A percentile compares a stretch with the other conserved stretches of the same genome.
phyloP scores from a whole-genome alignment of 805 yeast species.

The Kuraishia floccosa region DNA sequence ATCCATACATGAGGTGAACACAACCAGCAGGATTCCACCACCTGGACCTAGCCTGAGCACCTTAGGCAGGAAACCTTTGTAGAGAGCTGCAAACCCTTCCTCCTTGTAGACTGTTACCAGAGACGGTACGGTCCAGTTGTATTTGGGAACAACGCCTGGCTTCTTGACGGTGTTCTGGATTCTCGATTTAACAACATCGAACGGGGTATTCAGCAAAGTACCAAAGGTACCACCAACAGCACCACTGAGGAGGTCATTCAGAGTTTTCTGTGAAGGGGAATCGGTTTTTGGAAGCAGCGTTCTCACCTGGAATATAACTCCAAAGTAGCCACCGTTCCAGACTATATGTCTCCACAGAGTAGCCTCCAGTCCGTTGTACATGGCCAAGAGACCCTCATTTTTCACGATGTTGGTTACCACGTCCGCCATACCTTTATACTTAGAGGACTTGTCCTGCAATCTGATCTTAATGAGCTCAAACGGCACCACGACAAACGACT shows the following conservation, averaged over 20 bases:
- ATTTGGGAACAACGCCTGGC: slow-evolving; percentile 73
- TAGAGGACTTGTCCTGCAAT: slow-evolving; percentile 79
- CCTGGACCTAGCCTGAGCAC: slow-evolving; percentile 98
- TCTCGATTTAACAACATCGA: slow-evolving; percentile 95
- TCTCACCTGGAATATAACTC: slow-evolving; percentile 84
- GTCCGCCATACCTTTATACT: slow-evolving; percentile 75
- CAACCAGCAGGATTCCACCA: slow-evolving; percentile 95
- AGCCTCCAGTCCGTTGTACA: slow-evolving; percentile 93
- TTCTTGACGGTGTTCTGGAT: slow-evolving; percentile 64
- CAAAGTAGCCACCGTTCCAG: slow-evolving; percentile 99
- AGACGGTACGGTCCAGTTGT: slow-evolving; percentile 87
- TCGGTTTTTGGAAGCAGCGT: slow-evolving; percentile 67
- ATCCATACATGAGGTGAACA: slow-evolving; percentile 92
- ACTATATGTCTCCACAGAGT: slow-evolving; percentile 93
- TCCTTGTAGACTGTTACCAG: slow-evolving; percentile 65
- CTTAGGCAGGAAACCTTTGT: slow-evolving; percentile 95
- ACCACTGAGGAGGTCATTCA: slow-evolving; percentile 86
- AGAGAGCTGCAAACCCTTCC: slow-evolving; percentile 87
- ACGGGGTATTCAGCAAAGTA: slow-evolving; percentile 91
- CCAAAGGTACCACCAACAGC: slow-evolving; percentile 96
- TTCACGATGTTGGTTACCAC: slow-evolving; percentile 64
- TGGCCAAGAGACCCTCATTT: slow-evolving; percentile 68
- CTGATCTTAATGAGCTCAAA: slow-evolving; percentile 93
- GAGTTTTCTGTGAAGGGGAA: slow-evolving; percentile 59
- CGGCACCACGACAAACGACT: slow-evolving; percentile 94